These are phyloP conservation scores for Talaromyces nanjingensis DNA, from an alignment of 495 filamentous ascomycete species.

Conservation along the genomic window DNA sequence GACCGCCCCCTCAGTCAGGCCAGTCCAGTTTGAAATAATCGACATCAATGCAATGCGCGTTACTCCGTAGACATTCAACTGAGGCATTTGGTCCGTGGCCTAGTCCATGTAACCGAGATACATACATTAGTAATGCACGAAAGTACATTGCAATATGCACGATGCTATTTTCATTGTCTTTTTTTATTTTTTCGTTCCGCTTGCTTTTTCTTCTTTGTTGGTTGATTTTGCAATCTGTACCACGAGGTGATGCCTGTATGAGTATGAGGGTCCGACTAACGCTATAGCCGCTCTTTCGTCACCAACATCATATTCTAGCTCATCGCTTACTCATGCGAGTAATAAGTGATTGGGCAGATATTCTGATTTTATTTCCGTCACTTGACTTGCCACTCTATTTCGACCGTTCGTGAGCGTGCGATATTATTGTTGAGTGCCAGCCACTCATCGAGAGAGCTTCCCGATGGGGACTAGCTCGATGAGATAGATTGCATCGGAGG, in stretches of 20 bases:
- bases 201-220: not conserved
- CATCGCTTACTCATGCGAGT: not conserved
- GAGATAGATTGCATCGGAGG: not conserved
- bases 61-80: not conserved
- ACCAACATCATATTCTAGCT: not conserved
- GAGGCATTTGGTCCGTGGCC: not conserved
- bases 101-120: not conserved
- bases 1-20: not conserved
- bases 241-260: not conserved
- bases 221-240: not conserved
- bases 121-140: not conserved
- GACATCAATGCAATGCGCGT: not conserved
- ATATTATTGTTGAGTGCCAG: not conserved
- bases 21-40: conserved; percentile 7
- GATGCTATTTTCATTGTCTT: not conserved
- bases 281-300: not conserved
- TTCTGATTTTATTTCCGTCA: not conserved
- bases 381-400: not conserved
- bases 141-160: not conserved
- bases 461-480: not conserved
- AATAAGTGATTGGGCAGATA: not conserved
- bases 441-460: not conserved
- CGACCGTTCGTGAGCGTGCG: not conserved
- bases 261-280: not conserved
- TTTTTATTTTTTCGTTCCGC: not conserved